phyloP scores from a whole-genome alignment of 73 alveolate species.

The Loxodes magnus region DNA sequence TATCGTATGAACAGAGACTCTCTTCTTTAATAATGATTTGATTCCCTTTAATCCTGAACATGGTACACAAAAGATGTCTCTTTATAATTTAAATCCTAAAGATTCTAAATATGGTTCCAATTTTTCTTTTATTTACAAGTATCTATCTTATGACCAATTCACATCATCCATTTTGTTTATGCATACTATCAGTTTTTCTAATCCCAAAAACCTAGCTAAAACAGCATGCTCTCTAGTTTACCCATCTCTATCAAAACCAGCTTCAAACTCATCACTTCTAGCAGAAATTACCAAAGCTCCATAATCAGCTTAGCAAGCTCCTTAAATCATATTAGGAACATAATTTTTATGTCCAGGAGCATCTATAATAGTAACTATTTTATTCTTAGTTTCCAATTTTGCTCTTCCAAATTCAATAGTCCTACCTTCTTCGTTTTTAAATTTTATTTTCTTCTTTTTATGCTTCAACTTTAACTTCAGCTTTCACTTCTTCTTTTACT shows the following conservation, averaged over 20 bases:
- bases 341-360: conserved; percentile 99
- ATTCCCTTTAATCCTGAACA: conserved; percentile 16
- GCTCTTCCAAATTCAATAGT: conserved; percentile 99
- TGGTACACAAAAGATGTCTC: conserved; percentile 30
- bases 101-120: conserved; percentile 93
- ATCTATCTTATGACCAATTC: too few relatives aligned
- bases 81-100: conserved; percentile 84
- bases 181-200: conserved; percentile 79
- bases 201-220: conserved; percentile 94
- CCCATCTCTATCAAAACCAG: conserved; percentile 99
- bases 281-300: conserved; percentile 91
- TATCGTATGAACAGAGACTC: too few relatives aligned
- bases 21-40: conserved; percentile 31
- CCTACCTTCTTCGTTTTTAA: conserved; percentile 96
- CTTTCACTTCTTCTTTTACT: too few relatives aligned
- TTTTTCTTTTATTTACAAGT: too few relatives aligned
- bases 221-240: conserved; percentile 97
- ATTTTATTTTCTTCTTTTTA: too few relatives aligned
- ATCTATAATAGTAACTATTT: conserved; percentile 82
- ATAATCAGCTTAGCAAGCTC: conserved; percentile 99
- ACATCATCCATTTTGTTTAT: conserved; percentile 94
- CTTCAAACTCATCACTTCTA: conserved; percentile 96
- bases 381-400: conserved; percentile 75
- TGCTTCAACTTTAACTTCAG: too few relatives aligned
- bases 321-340: conserved; percentile 98